Evolutionary conservation across 495 filamentous ascomycete species (phyloP).

Genomic region (Penicillium herquei): DNA sequence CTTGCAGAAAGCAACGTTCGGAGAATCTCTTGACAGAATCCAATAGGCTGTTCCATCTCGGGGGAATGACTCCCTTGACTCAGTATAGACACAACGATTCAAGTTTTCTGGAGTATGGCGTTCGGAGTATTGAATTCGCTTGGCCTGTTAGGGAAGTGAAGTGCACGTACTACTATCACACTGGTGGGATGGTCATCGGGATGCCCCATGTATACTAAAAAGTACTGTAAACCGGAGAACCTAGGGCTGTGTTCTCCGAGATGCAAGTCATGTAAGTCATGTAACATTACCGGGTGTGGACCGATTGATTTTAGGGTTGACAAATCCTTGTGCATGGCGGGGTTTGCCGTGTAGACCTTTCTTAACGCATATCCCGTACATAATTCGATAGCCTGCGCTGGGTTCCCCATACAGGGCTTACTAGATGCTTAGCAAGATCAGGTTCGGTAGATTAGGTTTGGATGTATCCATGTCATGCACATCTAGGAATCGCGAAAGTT

Average conservation of each 20-base stretch:
- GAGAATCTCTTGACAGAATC: neutral
- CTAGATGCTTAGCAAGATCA: conserved; percentile 5
- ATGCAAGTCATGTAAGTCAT: conserved; percentile 25
- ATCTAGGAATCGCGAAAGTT: too few species aligned
- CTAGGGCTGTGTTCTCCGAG: conserved; percentile 11
- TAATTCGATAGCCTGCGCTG: neutral
- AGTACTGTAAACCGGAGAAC: conserved; percentile 18
- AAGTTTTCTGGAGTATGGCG: too few species aligned
- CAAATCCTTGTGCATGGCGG: conserved; percentile 18
- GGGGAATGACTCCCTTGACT: too few species aligned
- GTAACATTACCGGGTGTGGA: conserved; percentile 6
- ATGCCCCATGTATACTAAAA: neutral
- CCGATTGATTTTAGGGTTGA: conserved; percentile 10
- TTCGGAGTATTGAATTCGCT: too few species aligned
- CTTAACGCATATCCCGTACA: neutral
- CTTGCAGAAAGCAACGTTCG: neutral
- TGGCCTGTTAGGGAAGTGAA: neutral
- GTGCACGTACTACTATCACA: neutral
- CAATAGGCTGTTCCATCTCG: neutral
- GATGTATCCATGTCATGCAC: conserved; percentile 1
- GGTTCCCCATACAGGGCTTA: neutral
- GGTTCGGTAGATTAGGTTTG: conserved; percentile 9
- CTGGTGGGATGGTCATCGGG: neutral
- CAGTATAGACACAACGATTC: too few species aligned
- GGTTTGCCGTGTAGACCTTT: conserved; percentile 1